These are phyloP conservation scores for Kluyveromyces starmeri DNA, from an alignment of 805 yeast species.

Conservation along the genomic window DNA sequence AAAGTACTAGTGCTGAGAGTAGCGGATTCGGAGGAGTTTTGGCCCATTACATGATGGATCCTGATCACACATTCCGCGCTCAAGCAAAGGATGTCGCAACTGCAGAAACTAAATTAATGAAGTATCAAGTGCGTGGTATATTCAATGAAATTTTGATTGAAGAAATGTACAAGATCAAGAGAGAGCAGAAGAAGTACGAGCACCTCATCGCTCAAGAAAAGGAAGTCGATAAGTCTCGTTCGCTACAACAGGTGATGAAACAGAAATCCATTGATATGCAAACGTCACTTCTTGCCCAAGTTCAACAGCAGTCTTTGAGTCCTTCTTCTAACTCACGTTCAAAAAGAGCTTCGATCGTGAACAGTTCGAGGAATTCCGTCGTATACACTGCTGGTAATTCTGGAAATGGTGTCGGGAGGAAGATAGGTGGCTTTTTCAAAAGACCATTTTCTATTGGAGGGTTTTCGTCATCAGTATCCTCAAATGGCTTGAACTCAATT, in stretches of 20 bases:
- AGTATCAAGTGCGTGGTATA: conserved; percentile 31
- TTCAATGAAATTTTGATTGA: conserved; percentile 38
- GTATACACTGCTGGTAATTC: conserved; percentile 14
- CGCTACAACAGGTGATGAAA: conserved; percentile 23
- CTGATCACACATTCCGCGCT: conserved; percentile 17
- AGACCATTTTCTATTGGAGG: conserved; percentile 54
- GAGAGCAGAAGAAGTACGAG: conserved; percentile 44
- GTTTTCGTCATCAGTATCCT: conserved; percentile 25
- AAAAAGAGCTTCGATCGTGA: conserved; percentile 20
- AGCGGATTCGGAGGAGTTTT: conserved; percentile 15
- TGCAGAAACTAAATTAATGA: conserved; percentile 35
- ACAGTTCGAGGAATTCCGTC: conserved; percentile 15
- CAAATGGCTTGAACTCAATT: conserved; percentile 18
- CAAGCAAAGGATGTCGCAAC: conserved; percentile 35
- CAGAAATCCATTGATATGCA: conserved; percentile 8
- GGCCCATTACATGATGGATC: conserved; percentile 25
- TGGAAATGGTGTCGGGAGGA: conserved; percentile 29
- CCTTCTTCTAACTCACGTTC: not conserved
- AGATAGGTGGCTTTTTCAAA: conserved; percentile 52
- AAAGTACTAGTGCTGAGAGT: conserved; percentile 9
- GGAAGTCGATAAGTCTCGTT: conserved; percentile 27
- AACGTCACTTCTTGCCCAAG: conserved; percentile 1
- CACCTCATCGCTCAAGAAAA: conserved; percentile 30
- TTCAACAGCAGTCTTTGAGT: not conserved
- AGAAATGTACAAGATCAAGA: conserved; percentile 43